Evolutionary conservation across 495 filamentous ascomycete genomes (phyloP).

Genomic region (Neurospora sp.): DNA sequence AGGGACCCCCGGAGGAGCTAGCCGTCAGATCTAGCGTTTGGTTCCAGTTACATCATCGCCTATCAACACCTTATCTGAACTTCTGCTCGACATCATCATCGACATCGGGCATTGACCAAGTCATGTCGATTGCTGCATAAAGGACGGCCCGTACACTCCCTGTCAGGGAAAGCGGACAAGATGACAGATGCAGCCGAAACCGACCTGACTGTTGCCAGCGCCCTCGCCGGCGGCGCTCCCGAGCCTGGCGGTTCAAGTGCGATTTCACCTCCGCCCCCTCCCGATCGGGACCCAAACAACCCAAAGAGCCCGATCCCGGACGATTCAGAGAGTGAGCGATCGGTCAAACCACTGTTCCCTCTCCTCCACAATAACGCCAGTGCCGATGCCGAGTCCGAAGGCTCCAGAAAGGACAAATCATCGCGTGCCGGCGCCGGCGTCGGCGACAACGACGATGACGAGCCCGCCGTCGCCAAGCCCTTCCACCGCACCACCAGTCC

Average conservation of each 20-base stretch:
- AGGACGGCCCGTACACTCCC: neutral
- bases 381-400: constrained; percentile 19
- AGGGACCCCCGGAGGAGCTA: neutral
- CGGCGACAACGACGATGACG: constrained; percentile 52
- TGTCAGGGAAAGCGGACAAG: neutral
- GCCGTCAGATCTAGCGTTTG: neutral
- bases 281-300: neutral
- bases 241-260: neutral
- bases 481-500: constrained; percentile 55
- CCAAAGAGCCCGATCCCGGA: neutral
- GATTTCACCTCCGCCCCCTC: neutral
- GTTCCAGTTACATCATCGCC: neutral
- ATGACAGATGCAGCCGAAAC: constrained; percentile 3
- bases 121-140: neutral
- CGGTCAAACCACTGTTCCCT: constrained; percentile 25
- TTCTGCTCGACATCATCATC: neutral
- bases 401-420: constrained; percentile 6
- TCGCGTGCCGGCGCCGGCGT: constrained; percentile 11
- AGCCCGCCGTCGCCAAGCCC: constrained; percentile 50
- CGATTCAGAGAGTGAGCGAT: neutral
- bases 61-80: neutral
- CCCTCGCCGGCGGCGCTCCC: neutral
- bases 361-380: constrained; percentile 33
- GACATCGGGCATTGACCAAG: neutral
- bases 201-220: neutral